A percentile compares a stretch with the other conserved stretches of the same genome.
These are phyloP conservation scores for Mycena sp. DNA, from an alignment of 1,284 basidiomycete species.

Conservation along the genomic window DNA sequence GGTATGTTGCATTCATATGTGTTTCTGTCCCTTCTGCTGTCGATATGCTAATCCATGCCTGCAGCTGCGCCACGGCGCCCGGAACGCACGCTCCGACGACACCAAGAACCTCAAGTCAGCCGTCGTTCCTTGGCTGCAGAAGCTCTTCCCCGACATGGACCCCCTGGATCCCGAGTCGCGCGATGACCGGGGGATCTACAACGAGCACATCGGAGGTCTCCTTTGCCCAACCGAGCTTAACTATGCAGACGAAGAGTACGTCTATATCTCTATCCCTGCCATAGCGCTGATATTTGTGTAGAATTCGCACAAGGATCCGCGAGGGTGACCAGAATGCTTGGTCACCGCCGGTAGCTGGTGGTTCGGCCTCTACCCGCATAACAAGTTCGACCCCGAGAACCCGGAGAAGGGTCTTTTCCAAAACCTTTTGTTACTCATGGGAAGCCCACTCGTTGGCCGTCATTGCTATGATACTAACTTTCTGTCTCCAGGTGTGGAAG, in stretches of 20 bases:
- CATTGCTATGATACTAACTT: too few species aligned
- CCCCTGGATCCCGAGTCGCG: not conserved
- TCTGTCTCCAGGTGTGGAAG: conserved; percentile 39
- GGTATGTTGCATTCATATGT: too few species aligned
- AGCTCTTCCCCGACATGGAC: not conserved
- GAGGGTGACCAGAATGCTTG: not conserved
- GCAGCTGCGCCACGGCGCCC: not conserved
- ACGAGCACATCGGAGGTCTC: not conserved
- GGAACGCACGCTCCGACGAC: conserved; percentile 9
- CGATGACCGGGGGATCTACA: not conserved
- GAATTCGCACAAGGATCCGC: not conserved
- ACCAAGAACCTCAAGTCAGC: not conserved
- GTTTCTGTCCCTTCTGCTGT: too few species aligned
- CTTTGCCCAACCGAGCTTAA: not conserved
- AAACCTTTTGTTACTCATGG: not conserved
- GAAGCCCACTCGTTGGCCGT: too few species aligned
- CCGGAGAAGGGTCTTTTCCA: not conserved
- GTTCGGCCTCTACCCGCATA: not conserved
- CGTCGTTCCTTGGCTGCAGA: conserved; percentile 2
- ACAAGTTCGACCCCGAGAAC: not conserved
- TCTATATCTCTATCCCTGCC: not conserved
- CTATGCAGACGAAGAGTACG: not conserved
- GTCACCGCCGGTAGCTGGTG: conserved; percentile 8
- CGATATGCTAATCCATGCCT: not conserved
- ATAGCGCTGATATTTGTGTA: too few species aligned